Evolutionary conservation across 1,139 yeast species (phyloP).

Genomic region (Saccharomyces hybrid): DNA sequence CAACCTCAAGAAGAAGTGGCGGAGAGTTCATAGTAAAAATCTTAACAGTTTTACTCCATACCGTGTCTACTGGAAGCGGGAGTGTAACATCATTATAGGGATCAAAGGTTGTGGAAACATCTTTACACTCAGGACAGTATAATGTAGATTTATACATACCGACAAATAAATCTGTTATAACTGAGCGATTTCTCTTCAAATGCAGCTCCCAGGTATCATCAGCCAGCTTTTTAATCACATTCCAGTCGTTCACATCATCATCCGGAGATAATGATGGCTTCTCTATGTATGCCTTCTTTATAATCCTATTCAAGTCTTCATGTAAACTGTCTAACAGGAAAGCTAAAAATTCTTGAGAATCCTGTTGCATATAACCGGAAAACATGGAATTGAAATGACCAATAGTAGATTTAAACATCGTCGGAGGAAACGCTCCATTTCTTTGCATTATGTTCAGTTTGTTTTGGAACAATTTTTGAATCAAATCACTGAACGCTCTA

Average conservation of each 20-base stretch:
- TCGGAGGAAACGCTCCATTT: conserved; percentile 41
- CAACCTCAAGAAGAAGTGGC: conserved; percentile 56
- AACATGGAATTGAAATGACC: conserved; percentile 79
- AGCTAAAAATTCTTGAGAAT: conserved; percentile 89
- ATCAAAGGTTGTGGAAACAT: conserved; percentile 83
- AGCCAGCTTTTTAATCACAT: conserved; percentile 57
- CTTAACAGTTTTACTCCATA: conserved; percentile 63
- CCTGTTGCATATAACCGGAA: conserved; percentile 87
- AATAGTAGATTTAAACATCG: conserved; percentile 69
- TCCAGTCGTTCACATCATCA: conserved; percentile 45
- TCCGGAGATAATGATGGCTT: conserved; percentile 68
- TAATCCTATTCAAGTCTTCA: conserved; percentile 81
- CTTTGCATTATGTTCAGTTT: conserved; percentile 9
- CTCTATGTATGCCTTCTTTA: conserved; percentile 76
- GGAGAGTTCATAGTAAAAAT: conserved; percentile 52
- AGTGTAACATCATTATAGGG: conserved; percentile 88
- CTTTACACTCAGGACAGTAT: conserved; percentile 77
- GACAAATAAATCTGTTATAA: conserved; percentile 76
- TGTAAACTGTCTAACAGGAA: conserved; percentile 87
- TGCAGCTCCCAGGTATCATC: conserved; percentile 75
- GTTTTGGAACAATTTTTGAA: conserved; percentile 47
- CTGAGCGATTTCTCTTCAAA: conserved; percentile 73
- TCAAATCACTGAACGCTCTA: conserved; percentile 56
- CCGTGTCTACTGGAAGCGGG: conserved; percentile 72
- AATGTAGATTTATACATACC: conserved; percentile 86